A percentile compares a stretch with the other conserved stretches of the same genome.
These are phyloP conservation scores for Silene conica DNA, from an alignment of 148 eudicot genomes.

Conservation along the genomic window DNA sequence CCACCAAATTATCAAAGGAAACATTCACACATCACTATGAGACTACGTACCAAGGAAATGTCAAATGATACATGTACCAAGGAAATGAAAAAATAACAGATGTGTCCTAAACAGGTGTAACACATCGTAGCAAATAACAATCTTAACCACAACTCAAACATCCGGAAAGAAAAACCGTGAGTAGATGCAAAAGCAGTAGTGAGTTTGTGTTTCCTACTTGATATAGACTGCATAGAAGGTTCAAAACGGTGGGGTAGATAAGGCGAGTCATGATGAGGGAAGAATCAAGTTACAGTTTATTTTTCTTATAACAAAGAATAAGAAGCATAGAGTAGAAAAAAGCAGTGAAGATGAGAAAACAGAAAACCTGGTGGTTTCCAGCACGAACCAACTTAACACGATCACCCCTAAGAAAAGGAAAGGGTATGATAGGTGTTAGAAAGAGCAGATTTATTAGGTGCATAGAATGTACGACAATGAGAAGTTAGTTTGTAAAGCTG, in stretches of 20 bases:
- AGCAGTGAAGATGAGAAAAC: background rate
- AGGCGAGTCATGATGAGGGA: too few relatives aligned
- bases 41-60: background rate
- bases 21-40: background rate
- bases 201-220: background rate
- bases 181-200: background rate
- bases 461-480: too few relatives aligned
- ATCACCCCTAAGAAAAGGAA: slow-evolving; percentile 64
- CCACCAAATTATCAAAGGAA: background rate
- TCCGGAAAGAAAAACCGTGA: background rate
- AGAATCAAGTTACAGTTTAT: too few relatives aligned
- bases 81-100: background rate
- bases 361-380: slow-evolving; percentile 87
- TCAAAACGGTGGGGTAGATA: background rate
- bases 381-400: slow-evolving; percentile 80
- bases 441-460: background rate
- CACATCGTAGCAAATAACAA: background rate
- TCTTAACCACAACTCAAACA: background rate
- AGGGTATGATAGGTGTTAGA: background rate
- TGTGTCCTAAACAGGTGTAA: background rate
- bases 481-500: background rate
- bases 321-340: too few relatives aligned
- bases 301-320: too few relatives aligned
- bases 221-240: background rate
- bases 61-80: background rate